Evolutionary conservation across 805 yeast genomes (phyloP).

Genomic region (Wickerhamomyces mucosus): DNA sequence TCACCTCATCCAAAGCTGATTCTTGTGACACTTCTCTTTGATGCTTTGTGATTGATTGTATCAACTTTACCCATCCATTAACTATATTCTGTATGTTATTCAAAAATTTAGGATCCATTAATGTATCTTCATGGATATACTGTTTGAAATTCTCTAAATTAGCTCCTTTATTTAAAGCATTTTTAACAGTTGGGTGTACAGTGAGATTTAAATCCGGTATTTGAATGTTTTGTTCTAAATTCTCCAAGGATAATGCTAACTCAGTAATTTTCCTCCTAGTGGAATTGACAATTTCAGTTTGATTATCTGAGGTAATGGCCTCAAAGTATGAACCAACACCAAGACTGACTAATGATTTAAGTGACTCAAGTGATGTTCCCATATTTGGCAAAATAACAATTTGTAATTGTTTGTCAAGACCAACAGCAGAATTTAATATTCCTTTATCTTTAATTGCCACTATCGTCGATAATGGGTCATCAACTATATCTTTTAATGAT

Average conservation of each 20-base stretch:
- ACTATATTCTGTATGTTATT: slow-evolving; percentile 64
- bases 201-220: slow-evolving; percentile 51
- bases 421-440: slow-evolving; percentile 10
- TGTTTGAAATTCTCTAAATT: slow-evolving; percentile 15
- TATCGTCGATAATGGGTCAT: slow-evolving; percentile 18
- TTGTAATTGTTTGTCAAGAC: slow-evolving; percentile 26
- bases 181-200: slow-evolving; percentile 42
- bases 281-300: slow-evolving; percentile 27
- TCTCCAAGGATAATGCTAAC: slow-evolving; percentile 54
- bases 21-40: slow-evolving; percentile 47
- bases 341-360: slow-evolving; percentile 49
- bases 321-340: slow-evolving; percentile 71
- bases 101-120: slow-evolving; percentile 45
- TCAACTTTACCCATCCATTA: slow-evolving; percentile 63
- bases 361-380: slow-evolving; percentile 32
- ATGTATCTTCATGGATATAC: slow-evolving; percentile 25
- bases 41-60: slow-evolving; percentile 46
- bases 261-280: slow-evolving; percentile 62
- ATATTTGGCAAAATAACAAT: slow-evolving; percentile 25
- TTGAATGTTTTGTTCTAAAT: slow-evolving; percentile 57
- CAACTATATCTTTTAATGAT: slow-evolving; percentile 4
- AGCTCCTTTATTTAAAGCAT: slow-evolving; percentile 28
- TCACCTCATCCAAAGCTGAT: slow-evolving; percentile 53
- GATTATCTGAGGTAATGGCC: slow-evolving; percentile 24
- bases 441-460: slow-evolving; percentile 37